phyloP scores from a whole-genome alignment of 176 grass and related monocot species.

The Puya raimondii region DNA sequence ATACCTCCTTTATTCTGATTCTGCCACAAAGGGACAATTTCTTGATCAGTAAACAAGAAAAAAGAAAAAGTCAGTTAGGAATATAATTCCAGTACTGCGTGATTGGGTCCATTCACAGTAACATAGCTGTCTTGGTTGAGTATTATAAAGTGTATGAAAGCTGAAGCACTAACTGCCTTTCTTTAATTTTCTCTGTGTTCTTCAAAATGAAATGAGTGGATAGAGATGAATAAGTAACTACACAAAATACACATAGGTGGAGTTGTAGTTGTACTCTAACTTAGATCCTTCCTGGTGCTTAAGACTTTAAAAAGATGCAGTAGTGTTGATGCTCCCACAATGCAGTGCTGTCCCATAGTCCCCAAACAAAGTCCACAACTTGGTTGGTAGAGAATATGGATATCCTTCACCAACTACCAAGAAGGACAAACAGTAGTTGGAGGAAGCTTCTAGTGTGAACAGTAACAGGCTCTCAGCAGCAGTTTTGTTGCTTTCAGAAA shows the following conservation, averaged over 20 bases:
- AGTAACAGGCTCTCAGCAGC: neutral
- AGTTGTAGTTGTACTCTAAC: neutral
- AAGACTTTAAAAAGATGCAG: neutral
- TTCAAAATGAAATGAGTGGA: too few species aligned
- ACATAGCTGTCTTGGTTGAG: too few species aligned
- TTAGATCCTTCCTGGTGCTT: neutral
- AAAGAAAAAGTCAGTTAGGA: too few species aligned
- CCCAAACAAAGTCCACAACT: neutral
- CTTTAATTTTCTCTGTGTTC: too few species aligned
- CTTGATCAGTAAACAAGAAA: too few species aligned
- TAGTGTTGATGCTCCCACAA: neutral
- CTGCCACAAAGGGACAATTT: too few species aligned
- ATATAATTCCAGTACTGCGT: too few species aligned
- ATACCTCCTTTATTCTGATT: too few species aligned
- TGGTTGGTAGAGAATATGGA: neutral
- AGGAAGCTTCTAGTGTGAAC: neutral
- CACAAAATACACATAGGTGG: neutral
- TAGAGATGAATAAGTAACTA: too few species aligned
- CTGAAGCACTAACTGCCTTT: too few species aligned
- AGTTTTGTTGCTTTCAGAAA: neutral
- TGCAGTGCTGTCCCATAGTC: neutral
- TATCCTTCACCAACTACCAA: neutral
- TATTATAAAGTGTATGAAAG: too few species aligned
- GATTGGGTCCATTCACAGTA: too few species aligned
- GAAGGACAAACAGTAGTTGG: neutral